Base-by-base conservation (phyloP, 2,329 filamentous ascomycete genomes). In the Epichloe gansuensis region DNA sequence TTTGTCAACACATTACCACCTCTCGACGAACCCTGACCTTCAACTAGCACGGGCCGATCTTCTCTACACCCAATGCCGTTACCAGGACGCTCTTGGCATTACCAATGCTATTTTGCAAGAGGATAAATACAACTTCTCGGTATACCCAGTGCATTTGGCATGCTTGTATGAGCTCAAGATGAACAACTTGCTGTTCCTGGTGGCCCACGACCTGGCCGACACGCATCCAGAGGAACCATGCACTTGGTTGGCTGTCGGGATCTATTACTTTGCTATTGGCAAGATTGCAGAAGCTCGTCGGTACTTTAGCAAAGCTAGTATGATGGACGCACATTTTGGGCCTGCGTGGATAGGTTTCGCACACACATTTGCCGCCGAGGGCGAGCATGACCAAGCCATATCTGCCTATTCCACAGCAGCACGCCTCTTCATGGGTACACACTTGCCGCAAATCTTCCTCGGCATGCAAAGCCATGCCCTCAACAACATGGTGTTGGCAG, bases 311-410 rank as follows among this genome's bases (percentile, higher is more conserved):
- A 98, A 98, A 70, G 88, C 94, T 4, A 95, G 88, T 58, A 86
- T 97, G 75, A 91, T 98, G 84, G 91, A 98, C 64, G 88, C 91
- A 6, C 91, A 97, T 70, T 98, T 95, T 62, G 91, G 91, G 0
- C 88, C 93, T 1, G 93, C 93, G 3, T 98, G 93, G 93, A 97
- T 98, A 58, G 93, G 94, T 1, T 98, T 98, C 64, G 93, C 93
- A 1, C 94, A 98, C 67, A 98, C 93, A 0, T 98, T 98, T 66
- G 93, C 93, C 1, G 91, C 90, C 11, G 93, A 98, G 67, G 93
- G 93, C 50, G 93, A 98, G 68, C 91, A 97, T 67, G 93, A 98
- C 66, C 93, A 98, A 70, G 93, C 93, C 47, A 96, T 98, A 57
- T 94, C 91, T 8, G 93, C 94, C 0, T 98, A 98, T 71, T 95